Base-by-base conservation (phyloP, 1,284 basidiomycete species). In the Cryptococcus amylolentus region DNA sequence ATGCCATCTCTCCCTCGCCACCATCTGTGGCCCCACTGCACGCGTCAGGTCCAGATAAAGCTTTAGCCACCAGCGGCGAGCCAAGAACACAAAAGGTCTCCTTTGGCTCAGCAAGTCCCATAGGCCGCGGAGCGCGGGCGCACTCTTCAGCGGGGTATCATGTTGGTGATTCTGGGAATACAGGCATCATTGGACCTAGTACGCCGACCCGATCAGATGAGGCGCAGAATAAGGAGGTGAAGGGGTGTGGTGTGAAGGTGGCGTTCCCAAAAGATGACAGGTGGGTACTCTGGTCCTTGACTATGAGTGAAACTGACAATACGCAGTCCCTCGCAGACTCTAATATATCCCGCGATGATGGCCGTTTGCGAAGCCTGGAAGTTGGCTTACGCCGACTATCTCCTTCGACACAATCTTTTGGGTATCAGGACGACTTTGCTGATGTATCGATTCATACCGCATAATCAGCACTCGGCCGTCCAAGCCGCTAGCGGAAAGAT, bases 381-480 rank as follows among this genome's bases (percentile, higher is more conserved):
- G 42, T 73, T 85, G 41, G 80, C 81, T 0, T 91, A 91, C 69
- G 86, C 86, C 1, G 88, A 91, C 60, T 80, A 86, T 64, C 78
- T 92, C 13, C 84, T 86, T 58, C 79, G 85, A 43, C 88, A 87
- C 84, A 79, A 84, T 59, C 73, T 91, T 45, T 78, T 82, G 54
- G 81, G 84, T 28, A 85, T 87, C 66, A 82, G 89, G 14, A 76
- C 85, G 12, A 86, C 88, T 56, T 77, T 91, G 13, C 71, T 90
- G 54, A 87, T 88, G 64, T 80, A 68, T 52, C 42, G 58, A 23
- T 84, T 52, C 79, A 83, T 43, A 16, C 35, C 49, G 18, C 8
- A 42, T 3, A 8, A 20, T 12, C 49, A 57, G 37, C 38, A 46
- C 12, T 35, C 40, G 5, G 40, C 49, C 12, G 39, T 31, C 20